A percentile compares a stretch with the other conserved stretches of the same genome.
Evolutionary conservation across 148 eudicot genomes (phyloP).

Genomic region (Mesembryanthemum crystallinum): DNA sequence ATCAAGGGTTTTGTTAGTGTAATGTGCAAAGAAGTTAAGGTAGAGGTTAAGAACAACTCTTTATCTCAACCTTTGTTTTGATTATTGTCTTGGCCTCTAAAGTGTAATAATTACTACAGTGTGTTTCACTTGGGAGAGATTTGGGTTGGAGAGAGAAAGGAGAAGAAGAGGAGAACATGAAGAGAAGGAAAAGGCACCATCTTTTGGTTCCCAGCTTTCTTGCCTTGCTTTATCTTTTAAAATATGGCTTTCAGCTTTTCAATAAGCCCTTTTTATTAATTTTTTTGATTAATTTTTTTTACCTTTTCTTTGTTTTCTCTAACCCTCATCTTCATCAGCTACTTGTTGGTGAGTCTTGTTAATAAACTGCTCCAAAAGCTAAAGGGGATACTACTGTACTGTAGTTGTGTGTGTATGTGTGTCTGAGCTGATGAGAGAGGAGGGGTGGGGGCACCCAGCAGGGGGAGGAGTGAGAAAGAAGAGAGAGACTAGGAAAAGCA

Average conservation of each 20-base stretch:
- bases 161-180: constrained; percentile 19
- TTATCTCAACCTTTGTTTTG: not conserved
- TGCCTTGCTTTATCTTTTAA: constrained; percentile 22
- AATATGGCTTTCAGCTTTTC: constrained; percentile 30
- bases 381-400: not conserved
- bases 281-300: too few species aligned
- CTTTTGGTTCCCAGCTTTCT: constrained; percentile 34
- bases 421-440: constrained; percentile 3
- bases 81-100: not conserved
- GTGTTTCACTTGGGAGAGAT: constrained; percentile 11
- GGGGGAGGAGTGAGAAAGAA: constrained; percentile 11
- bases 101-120: constrained; percentile 16
- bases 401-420: too few species aligned
- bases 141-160: constrained; percentile 1
- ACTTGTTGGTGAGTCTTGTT: constrained; percentile 8
- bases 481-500: constrained; percentile 17
- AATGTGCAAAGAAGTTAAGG: not conserved
- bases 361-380: not conserved
- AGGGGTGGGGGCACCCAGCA: constrained; percentile 10
- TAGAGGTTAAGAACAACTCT: not conserved
- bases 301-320: too few species aligned
- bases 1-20: not conserved
- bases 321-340: constrained; percentile 3
- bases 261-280: constrained; percentile 12
- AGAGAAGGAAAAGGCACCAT: constrained; percentile 27